Base-by-base conservation (phyloP, 1,284 basidiomycete genomes). In the Lentinus polychrous region DNA sequence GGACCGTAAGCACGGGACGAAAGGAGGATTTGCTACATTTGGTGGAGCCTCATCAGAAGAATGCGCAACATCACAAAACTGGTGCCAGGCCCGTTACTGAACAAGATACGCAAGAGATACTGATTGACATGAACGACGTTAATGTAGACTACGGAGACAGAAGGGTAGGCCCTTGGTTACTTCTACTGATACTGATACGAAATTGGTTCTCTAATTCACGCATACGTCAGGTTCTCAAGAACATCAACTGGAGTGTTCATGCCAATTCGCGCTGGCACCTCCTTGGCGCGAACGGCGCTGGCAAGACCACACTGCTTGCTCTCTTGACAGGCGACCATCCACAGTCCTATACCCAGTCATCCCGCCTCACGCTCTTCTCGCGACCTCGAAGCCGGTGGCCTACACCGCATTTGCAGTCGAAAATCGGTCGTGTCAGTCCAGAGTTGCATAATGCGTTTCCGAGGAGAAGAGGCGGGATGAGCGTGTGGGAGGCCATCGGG, bases 251-350 rank as follows among this genome's bases (percentile, higher is more conserved):
- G 94, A 76, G 79, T 31, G 83, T 96, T 51, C 72, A 72, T 2
- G 75, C 79, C 53, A 91, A 91, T 27, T 83, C 93, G 39, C 74
- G 85, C 39, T 95, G 91, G 90, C 88, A 94, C 58, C 78, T 97
- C 8, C 79, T 85, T 59, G 93, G 94, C 8, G 69, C 82, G 15
- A 97, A 96, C 61, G 94, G 93, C 41, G 92, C 91, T 0, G 95
- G 95, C 1, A 99, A 99, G 70, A 95, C 94, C 0, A 98, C 95
- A 0, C 79, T 98, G 1, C 75, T 97, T n/a, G 86, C 94, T 3
- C 67, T 98, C 31, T 71, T 99, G 34, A 91, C 93, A 0, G 95
- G 95, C 20, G 92, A 95, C 59, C 95, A 98, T 65, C 94, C 95
- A 0, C 91, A 91, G 54, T 95, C 94, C 0, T 98, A 86, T 68